These are phyloP conservation scores for Geranium rotundifolium DNA, from an alignment of 345 rosid species.

Conservation along the genomic window DNA sequence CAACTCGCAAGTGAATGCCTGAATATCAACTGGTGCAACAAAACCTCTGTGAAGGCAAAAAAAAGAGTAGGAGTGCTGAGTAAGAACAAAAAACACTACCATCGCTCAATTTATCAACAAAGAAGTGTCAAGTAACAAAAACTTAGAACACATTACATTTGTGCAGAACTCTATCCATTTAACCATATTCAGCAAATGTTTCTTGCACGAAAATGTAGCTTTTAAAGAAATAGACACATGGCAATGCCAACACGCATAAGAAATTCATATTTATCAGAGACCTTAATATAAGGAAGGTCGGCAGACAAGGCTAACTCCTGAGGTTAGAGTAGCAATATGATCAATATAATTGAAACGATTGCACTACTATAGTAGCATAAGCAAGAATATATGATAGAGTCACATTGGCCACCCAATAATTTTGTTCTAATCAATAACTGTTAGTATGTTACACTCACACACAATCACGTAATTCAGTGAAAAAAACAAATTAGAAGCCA, in stretches of 20 bases:
- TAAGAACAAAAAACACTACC: background rate
- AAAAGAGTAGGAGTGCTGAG: background rate
- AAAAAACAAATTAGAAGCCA: background rate
- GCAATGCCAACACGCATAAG: background rate
- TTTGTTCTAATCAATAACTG: background rate
- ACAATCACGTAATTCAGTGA: background rate
- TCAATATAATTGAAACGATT: background rate
- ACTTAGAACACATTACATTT: background rate
- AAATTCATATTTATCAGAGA: too few relatives aligned
- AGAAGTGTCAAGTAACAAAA: background rate
- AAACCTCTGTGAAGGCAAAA: constrained; percentile 50
- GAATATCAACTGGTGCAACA: constrained; percentile 73
- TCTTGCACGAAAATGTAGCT: background rate
- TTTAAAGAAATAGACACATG: background rate
- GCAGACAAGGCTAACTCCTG: background rate
- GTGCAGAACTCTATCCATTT: background rate
- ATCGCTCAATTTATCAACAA: background rate
- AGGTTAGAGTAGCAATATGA: background rate
- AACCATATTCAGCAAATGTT: background rate
- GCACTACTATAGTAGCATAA: background rate
- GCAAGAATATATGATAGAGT: background rate
- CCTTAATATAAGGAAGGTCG: too few relatives aligned
- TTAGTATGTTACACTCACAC: background rate
- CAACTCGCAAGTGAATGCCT: constrained; percentile 63
- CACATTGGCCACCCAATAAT: background rate